A percentile compares a stretch with the other conserved stretches of the same genome.
Conservation (phyloP, 352 stramenopile species). For the Phytophthora multivora region DNA sequence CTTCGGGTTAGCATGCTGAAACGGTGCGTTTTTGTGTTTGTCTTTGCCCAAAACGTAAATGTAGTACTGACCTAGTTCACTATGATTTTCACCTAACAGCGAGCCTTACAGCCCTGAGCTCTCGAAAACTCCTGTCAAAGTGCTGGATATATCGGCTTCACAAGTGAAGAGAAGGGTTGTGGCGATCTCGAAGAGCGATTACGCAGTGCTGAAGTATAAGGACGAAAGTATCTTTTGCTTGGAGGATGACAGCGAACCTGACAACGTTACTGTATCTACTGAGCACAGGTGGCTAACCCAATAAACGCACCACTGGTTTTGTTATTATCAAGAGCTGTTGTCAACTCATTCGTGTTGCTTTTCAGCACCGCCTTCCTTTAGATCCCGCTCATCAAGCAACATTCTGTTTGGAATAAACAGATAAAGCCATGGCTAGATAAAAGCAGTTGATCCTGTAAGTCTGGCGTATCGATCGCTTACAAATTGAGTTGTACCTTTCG, state of each 20-base stretch:
- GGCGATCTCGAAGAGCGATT: constrained; percentile 68
- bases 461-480: not conserved
- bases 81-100: constrained; percentile 22
- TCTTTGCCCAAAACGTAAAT: not conserved
- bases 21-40: constrained; percentile 41
- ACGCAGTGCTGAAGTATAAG: constrained; percentile 60
- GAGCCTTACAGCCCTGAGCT: constrained; percentile 60
- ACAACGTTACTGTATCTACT: constrained; percentile 7
- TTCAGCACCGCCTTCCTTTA: constrained; percentile 3
- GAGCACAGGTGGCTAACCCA: constrained; percentile 27
- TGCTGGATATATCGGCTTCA: constrained; percentile 56
- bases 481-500: constrained; percentile 47
- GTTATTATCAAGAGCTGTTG: not conserved
- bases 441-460: not conserved
- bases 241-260: constrained; percentile 26
- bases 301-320: constrained; percentile 10
- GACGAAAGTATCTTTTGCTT: constrained; percentile 85
- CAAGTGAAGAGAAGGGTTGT: constrained; percentile 78
- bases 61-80: constrained; percentile 1
- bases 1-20: constrained; percentile 69
- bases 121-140: constrained; percentile 40
- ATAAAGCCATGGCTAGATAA: constrained; percentile 70
- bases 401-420: constrained; percentile 79
- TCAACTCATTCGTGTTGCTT: constrained; percentile 2
- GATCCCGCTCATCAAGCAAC: constrained; percentile 45